Percentiles rank a stretch among this genome's conserved stretches.
These are phyloP conservation scores for Colletotrichum filicis DNA, from an alignment of 2,329 filamentous ascomycete species.

Conservation along the genomic window DNA sequence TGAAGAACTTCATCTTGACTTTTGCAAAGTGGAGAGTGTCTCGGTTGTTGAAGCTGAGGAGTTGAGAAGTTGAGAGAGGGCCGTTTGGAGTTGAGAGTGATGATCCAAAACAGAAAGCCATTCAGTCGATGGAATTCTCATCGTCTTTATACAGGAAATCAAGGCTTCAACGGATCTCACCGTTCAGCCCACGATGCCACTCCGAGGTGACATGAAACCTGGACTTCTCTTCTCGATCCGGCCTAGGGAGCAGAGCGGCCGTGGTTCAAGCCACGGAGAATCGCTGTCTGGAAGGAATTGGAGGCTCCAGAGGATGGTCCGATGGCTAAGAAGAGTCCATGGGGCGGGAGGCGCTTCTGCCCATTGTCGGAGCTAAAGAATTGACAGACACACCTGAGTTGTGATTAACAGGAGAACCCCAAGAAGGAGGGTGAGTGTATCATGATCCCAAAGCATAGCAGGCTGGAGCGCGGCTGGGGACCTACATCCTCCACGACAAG, in stretches of 20 bases:
- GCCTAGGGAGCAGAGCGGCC: background rate
- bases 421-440: background rate
- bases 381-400: background rate
- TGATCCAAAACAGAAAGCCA: background rate
- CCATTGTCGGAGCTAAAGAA: background rate
- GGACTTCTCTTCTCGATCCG: background rate
- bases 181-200: background rate
- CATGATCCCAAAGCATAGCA: background rate
- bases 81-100: background rate
- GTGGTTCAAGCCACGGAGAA: conserved; percentile 12
- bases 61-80: background rate
- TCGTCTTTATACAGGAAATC: conserved; percentile 17
- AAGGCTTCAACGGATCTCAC: background rate
- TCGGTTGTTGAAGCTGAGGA: background rate
- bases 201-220: background rate
- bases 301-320: background rate
- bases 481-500: background rate
- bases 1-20: conserved; percentile 49
- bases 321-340: background rate
- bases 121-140: background rate
- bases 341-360: conserved; percentile 2
- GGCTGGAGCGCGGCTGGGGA: background rate
- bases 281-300: background rate
- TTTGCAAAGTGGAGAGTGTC: background rate
- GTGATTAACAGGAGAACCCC: conserved; percentile 10